Conservation (phyloP, 2,329 filamentous ascomycete species). For the Aspergillus pseudoglaucus region DNA sequence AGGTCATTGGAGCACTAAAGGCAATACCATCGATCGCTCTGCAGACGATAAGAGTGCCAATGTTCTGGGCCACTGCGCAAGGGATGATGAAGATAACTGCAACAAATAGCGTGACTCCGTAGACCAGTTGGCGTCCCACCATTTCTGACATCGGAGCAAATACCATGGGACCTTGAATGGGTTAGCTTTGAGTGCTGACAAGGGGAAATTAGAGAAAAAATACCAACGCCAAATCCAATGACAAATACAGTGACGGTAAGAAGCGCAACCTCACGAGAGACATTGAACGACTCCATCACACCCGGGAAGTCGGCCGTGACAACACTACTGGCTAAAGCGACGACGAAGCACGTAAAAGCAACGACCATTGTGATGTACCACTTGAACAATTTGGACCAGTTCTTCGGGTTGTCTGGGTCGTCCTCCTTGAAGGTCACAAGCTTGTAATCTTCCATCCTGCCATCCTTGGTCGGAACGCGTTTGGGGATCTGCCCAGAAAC, state of each 20-base stretch:
- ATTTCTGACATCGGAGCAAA: slow-evolving; percentile 76
- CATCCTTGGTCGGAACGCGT: slow-evolving; percentile 49
- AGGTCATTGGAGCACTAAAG: slow-evolving; percentile 79
- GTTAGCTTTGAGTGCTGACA: slow-evolving; percentile 4
- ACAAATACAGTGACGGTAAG: slow-evolving; percentile 71
- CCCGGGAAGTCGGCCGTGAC: slow-evolving; percentile 70
- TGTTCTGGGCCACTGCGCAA: slow-evolving; percentile 69
- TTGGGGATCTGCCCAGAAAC: slow-evolving; percentile 55
- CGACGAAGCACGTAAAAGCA: slow-evolving; percentile 66
- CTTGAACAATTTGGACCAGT: slow-evolving; percentile 71
- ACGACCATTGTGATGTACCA: slow-evolving; percentile 86
- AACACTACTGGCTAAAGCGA: slow-evolving; percentile 65
- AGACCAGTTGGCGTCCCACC: slow-evolving; percentile 64
- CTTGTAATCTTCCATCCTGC: slow-evolving; percentile 50
- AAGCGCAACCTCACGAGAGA: slow-evolving; percentile 66
- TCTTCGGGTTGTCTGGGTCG: slow-evolving; percentile 76
- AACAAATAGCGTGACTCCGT: slow-evolving; percentile 59
- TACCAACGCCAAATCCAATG: slow-evolving; percentile 71
- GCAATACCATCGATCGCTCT: slow-evolving; percentile 74
- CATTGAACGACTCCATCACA: slow-evolving; percentile 56
- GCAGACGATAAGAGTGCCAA: slow-evolving; percentile 67
- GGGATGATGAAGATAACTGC: slow-evolving; percentile 77
- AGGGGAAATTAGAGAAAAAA: slow-evolving; percentile 2
- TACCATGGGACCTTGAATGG: slow-evolving; percentile 57
- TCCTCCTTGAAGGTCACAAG: slow-evolving; percentile 64